phyloP scores from a whole-genome alignment of 1,284 basidiomycete genomes.

The Mycosarcoma mackinlayi region DNA sequence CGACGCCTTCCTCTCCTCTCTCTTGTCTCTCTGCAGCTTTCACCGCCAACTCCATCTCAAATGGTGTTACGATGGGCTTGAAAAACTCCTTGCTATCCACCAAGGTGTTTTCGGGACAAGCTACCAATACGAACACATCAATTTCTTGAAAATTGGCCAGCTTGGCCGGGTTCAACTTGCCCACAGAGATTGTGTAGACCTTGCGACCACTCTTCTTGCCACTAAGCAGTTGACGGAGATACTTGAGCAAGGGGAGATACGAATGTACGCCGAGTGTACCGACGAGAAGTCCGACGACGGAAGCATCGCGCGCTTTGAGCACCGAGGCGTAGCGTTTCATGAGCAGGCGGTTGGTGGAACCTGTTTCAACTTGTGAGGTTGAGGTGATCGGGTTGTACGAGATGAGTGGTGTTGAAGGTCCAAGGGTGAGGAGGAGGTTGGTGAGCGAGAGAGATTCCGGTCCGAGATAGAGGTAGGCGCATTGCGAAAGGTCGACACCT shows the following conservation, averaged over 20 bases:
- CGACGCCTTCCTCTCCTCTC: constrained; percentile 40
- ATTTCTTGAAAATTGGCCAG: constrained; percentile 96
- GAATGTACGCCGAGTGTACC: constrained; percentile 85
- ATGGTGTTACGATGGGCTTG: constrained; percentile 92
- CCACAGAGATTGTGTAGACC: constrained; percentile 90
- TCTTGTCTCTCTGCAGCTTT: constrained; percentile 59
- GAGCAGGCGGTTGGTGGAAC: constrained; percentile 78
- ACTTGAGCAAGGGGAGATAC: constrained; percentile 40
- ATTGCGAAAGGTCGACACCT: constrained; percentile 25
- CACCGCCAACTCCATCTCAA: constrained; percentile 87
- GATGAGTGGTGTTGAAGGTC: constrained; percentile 71
- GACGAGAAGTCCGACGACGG: constrained; percentile 93
- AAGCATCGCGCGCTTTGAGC: constrained; percentile 88
- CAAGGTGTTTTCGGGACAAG: constrained; percentile 91
- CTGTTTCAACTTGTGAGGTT: constrained; percentile 73
- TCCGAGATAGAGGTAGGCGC: constrained; percentile 81
- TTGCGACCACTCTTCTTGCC: constrained; percentile 76
- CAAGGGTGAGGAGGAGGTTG: constrained; percentile 75
- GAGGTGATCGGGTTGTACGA: constrained; percentile 78
- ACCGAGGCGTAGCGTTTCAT: constrained; percentile 89
- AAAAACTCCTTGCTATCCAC: constrained; percentile 87
- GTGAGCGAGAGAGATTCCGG: constrained; percentile 83
- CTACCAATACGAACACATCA: constrained; percentile 93
- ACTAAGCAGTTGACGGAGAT: constrained; percentile 48
- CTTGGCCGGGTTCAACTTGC: constrained; percentile 94